These are phyloP conservation scores for Salix koriyanagi DNA, from an alignment of 345 rosid species.

Conservation along the genomic window DNA sequence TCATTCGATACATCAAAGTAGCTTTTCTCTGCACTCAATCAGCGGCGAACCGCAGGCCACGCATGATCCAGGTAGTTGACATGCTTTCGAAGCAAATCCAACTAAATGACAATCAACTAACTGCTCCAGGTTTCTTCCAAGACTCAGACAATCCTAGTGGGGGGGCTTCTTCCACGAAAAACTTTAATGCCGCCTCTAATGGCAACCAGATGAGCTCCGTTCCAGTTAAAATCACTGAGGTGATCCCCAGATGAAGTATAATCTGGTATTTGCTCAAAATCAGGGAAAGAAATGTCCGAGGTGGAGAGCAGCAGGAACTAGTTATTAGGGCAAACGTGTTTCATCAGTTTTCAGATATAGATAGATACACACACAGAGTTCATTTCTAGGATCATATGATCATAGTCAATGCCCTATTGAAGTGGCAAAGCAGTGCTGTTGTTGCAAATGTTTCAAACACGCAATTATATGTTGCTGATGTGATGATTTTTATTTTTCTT, in stretches of 20 bases:
- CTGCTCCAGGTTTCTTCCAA: slow-evolving; percentile 58
- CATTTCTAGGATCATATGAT: not conserved
- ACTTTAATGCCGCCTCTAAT: slow-evolving; percentile 23
- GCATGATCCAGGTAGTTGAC: slow-evolving; percentile 59
- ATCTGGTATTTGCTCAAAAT: not conserved
- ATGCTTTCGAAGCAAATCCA: slow-evolving; percentile 51
- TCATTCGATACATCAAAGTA: slow-evolving; percentile 50
- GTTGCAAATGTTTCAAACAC: not conserved
- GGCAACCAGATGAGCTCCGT: slow-evolving; percentile 43
- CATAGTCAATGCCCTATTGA: not conserved
- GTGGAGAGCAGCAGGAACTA: not conserved
- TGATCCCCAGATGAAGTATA: slow-evolving; percentile 48
- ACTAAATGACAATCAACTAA: slow-evolving; percentile 48
- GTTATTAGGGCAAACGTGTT: not conserved
- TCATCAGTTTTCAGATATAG: not conserved
- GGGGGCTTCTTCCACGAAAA: slow-evolving; percentile 25
- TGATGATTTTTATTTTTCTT: not conserved
- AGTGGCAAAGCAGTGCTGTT: not conserved
- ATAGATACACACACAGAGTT: not conserved
- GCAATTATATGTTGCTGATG: not conserved
- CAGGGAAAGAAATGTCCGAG: not conserved
- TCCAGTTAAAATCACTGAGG: slow-evolving; percentile 50
- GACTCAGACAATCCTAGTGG: slow-evolving; percentile 20
- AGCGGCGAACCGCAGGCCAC: slow-evolving; percentile 47
- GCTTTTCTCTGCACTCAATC: slow-evolving; percentile 72